A percentile compares a stretch with the other conserved stretches of the same genome.
phyloP scores from a whole-genome alignment of 306 rosid genomes.

The Cercis canadensis region DNA sequence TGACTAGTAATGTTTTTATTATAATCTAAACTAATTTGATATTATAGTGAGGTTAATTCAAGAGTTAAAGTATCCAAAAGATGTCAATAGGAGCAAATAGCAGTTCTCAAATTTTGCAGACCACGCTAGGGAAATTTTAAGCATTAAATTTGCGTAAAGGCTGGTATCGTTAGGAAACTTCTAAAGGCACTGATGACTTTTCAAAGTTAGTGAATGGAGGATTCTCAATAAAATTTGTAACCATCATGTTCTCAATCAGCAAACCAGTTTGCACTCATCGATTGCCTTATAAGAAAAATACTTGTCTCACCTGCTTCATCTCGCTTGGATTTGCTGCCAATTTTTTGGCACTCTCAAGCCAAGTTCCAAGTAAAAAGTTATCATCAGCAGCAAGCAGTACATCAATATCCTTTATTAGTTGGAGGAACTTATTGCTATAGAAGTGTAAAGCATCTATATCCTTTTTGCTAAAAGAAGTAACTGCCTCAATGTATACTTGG shows the following conservation, averaged over 20 bases:
- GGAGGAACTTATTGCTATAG: conserved; percentile 67
- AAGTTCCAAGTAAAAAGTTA: conserved; percentile 87
- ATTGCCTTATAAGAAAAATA: not conserved
- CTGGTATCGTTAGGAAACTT: too few species aligned
- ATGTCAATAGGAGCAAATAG: not conserved
- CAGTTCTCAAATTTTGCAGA: not conserved
- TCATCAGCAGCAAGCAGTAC: conserved; percentile 79
- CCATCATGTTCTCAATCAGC: not conserved
- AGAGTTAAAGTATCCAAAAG: not conserved
- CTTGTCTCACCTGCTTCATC: conserved; percentile 64
- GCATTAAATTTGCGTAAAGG: too few species aligned
- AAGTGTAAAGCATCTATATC: conserved; percentile 57
- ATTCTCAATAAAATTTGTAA: conserved; percentile 1
- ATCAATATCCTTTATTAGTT: conserved; percentile 81
- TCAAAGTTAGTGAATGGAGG: conserved; percentile 4
- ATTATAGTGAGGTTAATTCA: not conserved
- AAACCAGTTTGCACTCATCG: not conserved
- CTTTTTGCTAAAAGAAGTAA: conserved; percentile 62
- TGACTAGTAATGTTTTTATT: not conserved
- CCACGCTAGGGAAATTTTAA: too few species aligned
- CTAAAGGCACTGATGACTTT: not conserved
- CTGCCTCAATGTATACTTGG: conserved; percentile 65
- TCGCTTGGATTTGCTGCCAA: conserved; percentile 66
- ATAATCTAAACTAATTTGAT: not conserved
- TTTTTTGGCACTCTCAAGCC: conserved; percentile 90